Percentiles rank a stretch among this genome's conserved stretches.
These are phyloP conservation scores for Tricholomella constricta DNA, from an alignment of 768 basidiomycete species.

Conservation along the genomic window DNA sequence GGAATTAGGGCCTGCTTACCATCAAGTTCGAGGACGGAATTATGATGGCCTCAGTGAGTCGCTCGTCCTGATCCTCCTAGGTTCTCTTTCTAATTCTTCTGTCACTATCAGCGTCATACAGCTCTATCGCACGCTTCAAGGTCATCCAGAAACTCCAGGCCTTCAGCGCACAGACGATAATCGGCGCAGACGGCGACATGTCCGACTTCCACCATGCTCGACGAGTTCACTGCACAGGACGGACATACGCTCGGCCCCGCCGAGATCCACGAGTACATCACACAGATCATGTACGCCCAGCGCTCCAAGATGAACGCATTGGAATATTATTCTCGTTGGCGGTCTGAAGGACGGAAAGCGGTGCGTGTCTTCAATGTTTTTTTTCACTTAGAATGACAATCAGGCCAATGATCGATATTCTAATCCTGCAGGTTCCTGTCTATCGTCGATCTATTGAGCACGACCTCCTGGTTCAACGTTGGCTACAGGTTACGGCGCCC, in stretches of 20 bases:
- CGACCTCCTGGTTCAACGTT: conserved; percentile 93
- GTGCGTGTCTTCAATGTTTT: conserved; percentile 38
- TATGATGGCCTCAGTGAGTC: conserved; percentile 90
- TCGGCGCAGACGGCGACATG: conserved; percentile 96
- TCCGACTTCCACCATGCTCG: conserved; percentile 92
- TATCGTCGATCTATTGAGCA: conserved; percentile 93
- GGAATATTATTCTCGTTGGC: conserved; percentile 94
- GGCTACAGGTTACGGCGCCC: conserved; percentile 92
- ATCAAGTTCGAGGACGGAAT: conserved; percentile 95
- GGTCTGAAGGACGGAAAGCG: conserved; percentile 84
- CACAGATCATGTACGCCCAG: conserved; percentile 87
- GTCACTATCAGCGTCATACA: conserved; percentile 76
- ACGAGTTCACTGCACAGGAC: conserved; percentile 82
- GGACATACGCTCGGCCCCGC: conserved; percentile 81
- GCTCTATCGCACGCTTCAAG: conserved; percentile 96
- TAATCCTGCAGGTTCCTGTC: conserved; percentile 73
- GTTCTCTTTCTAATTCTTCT: neutral
- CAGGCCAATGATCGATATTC: neutral
- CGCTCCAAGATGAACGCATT: conserved; percentile 89
- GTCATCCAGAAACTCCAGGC: conserved; percentile 87
- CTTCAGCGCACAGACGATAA: conserved; percentile 80
- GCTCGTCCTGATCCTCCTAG: neutral
- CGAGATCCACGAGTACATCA: conserved; percentile 91
- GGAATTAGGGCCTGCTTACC: conserved; percentile 93
- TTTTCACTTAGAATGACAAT: no score